Evolutionary conservation across 2,329 filamentous ascomycete species (phyloP), one percentile per base, ranked within the genome.

Genomic region (Colletotrichum spaethianum): DNA sequence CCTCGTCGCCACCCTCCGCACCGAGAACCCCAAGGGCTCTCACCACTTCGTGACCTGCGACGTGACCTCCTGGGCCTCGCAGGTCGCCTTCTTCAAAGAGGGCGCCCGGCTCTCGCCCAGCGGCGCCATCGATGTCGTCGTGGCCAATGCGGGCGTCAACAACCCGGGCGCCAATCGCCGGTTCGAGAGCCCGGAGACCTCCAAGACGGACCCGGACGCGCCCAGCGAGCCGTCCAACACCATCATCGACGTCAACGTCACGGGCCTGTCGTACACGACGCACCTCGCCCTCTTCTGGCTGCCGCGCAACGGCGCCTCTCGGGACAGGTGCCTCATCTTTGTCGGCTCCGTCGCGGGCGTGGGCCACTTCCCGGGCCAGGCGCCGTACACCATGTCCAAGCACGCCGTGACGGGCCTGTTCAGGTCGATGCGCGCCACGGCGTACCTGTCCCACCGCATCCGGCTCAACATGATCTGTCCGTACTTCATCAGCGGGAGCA

Each of bases 331-430:
- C 79, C 77, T 93, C 50, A 82, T 93, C 20, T 82, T 93, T 28
- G 80, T 93, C 56, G 89, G 91, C 48, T 92, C 90, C 12, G 82
- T 93, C 42, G 91, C 91, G 0, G 89, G 88, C 14, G 71, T 90
- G 4, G 64, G 76, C n/a, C 80, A 85, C 4, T 77, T 88, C 38
- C 80, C 86, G 2, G 81, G 82, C 50, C 80, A 85, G 73, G 76
- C 82, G 7, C 86, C 90, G 68, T 93, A 93, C 79, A 85, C 85
- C 31, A 84, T 88, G 40, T 86, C 89, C 55, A 93, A 93, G 78
- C 92, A 93, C 80, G 91, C 86, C 26, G 86, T 93, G 0, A 83
- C 92, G 14, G 92, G 91, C 0, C 81, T 93, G 42, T 93, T 91
- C 79, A 86, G 91, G 53, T 84, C 85, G 7, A 81, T 93, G 56